Evolutionary conservation across 1,139 yeast species (phyloP), one percentile per base, ranked within the genome.

Genomic region (Candida sp.): DNA sequence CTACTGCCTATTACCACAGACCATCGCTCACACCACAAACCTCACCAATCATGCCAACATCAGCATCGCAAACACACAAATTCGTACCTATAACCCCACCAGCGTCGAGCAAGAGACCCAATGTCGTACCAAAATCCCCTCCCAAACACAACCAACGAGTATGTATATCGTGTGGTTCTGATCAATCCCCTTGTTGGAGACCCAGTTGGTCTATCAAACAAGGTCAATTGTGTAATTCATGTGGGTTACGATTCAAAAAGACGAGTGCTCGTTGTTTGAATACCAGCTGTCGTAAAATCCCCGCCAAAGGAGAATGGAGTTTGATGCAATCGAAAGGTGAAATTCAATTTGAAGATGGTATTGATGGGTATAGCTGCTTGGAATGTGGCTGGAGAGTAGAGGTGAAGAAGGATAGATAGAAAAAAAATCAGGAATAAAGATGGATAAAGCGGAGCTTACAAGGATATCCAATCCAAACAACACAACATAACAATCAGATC

Each of bases 121-220:
- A 60, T 33, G 75, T 70, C 15, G 48, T 60, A 43, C 45, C 61
- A 41, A 66, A 60, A 49, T 64, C 75, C n/a, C 75, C 77, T 4
- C 66, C 73, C 22, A 61, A 58, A 45, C 68, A 62, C 42, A 64
- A 66, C 36, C 59, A 65, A 35, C 73, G 91, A 54, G 77, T 79
- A 45, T 93, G 99, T 62, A 84, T 93, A 29, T 88, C 97, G 4
- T 93, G 99, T 66, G 90, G 91, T 9, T 82, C 95, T 1, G 87
- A 84, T 50, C 95, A 87, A 54, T 87, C 96, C 9, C 99, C 99
- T 8, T 93, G 99, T 64, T 93, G 99, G 99, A 80, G 99, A 60
- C 99, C 99, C 2, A 85, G 96, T 5, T 93, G 99, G 99, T 83
- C 95, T 3, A 70, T 75, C 39, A 77, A 82, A 55, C 89, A 86